These are phyloP conservation scores for Daucus carota DNA, from an alignment of 129 eudicot genomes.

Conservation along the genomic window DH1_v3.0 NC_030383.2:51237001-51237500, in stretches of 20 bases:
- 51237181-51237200: slow-evolving; percentile 1
- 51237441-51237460: neutral
- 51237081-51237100: slow-evolving; percentile 98
- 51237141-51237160: slow-evolving; percentile 83
- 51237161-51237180: slow-evolving; percentile 16
- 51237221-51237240: neutral
- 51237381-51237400: neutral
- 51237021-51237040: neutral
- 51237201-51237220: neutral
- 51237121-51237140: slow-evolving; percentile 98
- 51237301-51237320: neutral
- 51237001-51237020: neutral
- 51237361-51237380: neutral
- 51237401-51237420: neutral
- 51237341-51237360: neutral
- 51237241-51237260: neutral
- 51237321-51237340: neutral
- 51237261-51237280: neutral
- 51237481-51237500: neutral
- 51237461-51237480: neutral
- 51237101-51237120: slow-evolving; percentile 97
- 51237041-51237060: slow-evolving; percentile 36
- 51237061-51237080: slow-evolving; percentile 88
- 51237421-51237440: neutral
- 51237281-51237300: neutral